phyloP scores from a whole-genome alignment of 2,329 filamentous ascomycete species.

The Diaporthe citri region DNA sequence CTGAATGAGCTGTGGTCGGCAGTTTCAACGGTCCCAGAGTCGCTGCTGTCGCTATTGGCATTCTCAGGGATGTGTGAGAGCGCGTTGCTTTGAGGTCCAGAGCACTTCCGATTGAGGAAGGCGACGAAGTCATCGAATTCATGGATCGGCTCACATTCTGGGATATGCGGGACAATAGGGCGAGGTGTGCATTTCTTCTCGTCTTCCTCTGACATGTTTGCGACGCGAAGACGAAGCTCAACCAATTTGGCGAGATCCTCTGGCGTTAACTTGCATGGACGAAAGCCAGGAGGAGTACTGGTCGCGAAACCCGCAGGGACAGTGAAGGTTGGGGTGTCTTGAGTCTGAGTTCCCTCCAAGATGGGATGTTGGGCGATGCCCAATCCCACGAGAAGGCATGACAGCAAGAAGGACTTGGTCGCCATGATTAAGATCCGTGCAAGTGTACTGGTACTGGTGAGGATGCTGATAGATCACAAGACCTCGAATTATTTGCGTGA shows the following conservation, averaged over 20 bases:
- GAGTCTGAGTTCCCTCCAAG: not conserved
- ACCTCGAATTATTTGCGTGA: not conserved
- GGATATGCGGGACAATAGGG: not conserved
- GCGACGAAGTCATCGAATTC: too few species aligned
- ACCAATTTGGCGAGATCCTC: not conserved
- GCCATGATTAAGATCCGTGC: constrained; percentile 13
- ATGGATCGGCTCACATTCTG: not conserved
- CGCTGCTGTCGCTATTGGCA: not conserved
- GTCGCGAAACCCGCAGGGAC: not conserved
- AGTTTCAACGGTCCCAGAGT: not conserved
- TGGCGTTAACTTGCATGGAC: too few species aligned
- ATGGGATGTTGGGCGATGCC: not conserved
- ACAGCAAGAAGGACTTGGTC: constrained; percentile 3
- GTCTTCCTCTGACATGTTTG: not conserved
- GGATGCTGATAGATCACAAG: not conserved
- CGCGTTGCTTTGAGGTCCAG: not conserved
- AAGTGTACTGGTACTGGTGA: not conserved
- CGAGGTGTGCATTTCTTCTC: not conserved
- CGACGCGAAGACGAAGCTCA: not conserved
- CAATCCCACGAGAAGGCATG: constrained; percentile 8
- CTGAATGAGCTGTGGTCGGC: not conserved
- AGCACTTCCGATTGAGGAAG: not conserved
- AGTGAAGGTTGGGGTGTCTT: not conserved
- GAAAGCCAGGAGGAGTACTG: too few species aligned
- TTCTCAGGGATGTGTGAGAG: not conserved